Percentiles rank a stretch among this genome's conserved stretches.
phyloP scores from a whole-genome alignment of 106 monocot genomes.

The Amphibolis antarctica region DNA sequence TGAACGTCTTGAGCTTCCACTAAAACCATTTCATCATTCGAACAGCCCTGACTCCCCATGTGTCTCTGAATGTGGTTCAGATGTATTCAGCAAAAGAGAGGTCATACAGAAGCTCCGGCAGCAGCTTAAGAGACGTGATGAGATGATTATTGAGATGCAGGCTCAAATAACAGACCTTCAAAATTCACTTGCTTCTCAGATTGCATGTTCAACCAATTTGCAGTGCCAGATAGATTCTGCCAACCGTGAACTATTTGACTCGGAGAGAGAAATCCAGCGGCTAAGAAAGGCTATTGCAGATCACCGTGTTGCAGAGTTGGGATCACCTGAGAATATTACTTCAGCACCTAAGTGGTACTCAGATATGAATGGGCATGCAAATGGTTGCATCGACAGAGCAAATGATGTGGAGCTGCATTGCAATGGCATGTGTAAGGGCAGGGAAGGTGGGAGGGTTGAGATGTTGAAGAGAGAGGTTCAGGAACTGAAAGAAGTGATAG shows the following conservation, averaged over 20 bases:
- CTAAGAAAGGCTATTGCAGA: slow-evolving; percentile 24
- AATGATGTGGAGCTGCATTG: slow-evolving; percentile 8
- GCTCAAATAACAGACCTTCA: slow-evolving; percentile 26
- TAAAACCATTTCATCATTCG: slow-evolving; percentile 22
- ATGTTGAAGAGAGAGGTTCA: slow-evolving; percentile 30
- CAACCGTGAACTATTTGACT: slow-evolving; percentile 19
- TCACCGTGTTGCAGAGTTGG: slow-evolving; percentile 19
- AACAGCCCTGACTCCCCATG: slow-evolving; percentile 34
- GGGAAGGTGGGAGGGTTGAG: slow-evolving; percentile 18
- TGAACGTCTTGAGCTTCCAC: slow-evolving; percentile 27
- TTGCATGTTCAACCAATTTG: slow-evolving; percentile 16
- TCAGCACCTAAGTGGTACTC: slow-evolving; percentile 8
- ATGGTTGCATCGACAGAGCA: slow-evolving; percentile 15
- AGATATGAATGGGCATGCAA: slow-evolving; percentile 23
- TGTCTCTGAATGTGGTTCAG: slow-evolving; percentile 38
- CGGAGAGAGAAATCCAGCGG: slow-evolving; percentile 29
- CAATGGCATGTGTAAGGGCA: slow-evolving; percentile 3
- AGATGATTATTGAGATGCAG: slow-evolving; percentile 45
- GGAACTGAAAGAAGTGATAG: slow-evolving; percentile 41
- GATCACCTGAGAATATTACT: slow-evolving; percentile 9
- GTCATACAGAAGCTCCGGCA: slow-evolving; percentile 36
- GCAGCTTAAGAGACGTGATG: slow-evolving; percentile 34
- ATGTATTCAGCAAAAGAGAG: slow-evolving; percentile 29
- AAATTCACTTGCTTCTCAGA: slow-evolving; percentile 18
- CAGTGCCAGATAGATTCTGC: slow-evolving; percentile 29